Evolutionary conservation across 805 yeast genomes (phyloP).

Genomic region (Starmera amethionina): DNA sequence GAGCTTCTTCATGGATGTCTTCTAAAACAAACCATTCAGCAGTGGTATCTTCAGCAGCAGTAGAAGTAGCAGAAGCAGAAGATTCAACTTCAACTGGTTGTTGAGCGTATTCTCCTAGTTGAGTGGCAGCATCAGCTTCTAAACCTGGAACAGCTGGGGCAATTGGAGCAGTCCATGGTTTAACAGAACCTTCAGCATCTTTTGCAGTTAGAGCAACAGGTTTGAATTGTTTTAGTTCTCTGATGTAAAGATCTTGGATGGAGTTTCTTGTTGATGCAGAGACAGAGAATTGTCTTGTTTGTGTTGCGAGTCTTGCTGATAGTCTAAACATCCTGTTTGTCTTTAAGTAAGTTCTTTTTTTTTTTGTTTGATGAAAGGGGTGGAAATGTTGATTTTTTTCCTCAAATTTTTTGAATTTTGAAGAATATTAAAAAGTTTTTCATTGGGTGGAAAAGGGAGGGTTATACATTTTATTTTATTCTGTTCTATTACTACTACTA

Average conservation of each 20-base stretch:
- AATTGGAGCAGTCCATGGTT: constrained; percentile 74
- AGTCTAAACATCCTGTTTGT: no score
- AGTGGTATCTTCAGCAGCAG: constrained; percentile 25
- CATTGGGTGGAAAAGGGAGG: no score
- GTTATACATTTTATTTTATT: no score
- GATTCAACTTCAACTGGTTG: constrained; percentile 61
- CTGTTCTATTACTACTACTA: no score
- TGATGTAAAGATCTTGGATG: constrained; percentile 76
- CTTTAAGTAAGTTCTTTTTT: no score
- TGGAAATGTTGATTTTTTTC: neutral
- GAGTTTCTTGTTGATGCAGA: constrained; percentile 36
- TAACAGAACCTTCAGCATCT: constrained; percentile 71
- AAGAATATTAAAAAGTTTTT: no score
- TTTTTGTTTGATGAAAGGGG: no score
- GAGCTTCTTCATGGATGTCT: constrained; percentile 47
- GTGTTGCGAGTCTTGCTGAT: neutral
- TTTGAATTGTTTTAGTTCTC: constrained; percentile 82
- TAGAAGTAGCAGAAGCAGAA: constrained; percentile 37
- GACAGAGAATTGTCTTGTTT: constrained; percentile 19
- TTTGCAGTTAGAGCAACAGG: constrained; percentile 64
- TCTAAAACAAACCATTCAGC: constrained; percentile 80
- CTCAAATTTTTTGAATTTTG: neutral
- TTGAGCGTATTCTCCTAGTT: constrained; percentile 58
- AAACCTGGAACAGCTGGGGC: constrained; percentile 67
- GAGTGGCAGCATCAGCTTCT: constrained; percentile 59